phyloP scores from a whole-genome alignment of 345 rosid genomes.

The Salix viminalis region DNA sequence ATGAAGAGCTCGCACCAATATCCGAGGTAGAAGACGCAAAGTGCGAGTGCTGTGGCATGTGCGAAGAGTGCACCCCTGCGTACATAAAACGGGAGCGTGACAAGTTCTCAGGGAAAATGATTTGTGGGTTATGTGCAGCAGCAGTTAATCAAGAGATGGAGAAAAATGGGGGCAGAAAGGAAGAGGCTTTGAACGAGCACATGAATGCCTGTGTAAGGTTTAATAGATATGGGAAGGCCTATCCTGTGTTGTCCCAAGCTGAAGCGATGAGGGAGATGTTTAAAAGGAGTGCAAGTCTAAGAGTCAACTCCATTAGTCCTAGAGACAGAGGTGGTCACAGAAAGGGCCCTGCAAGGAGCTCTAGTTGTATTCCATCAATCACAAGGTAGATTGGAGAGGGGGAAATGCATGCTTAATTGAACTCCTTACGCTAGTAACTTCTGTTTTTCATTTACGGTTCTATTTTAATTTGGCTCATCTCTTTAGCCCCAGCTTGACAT shows the following conservation, averaged over 20 bases:
- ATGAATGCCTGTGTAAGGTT: slow-evolving; percentile 26
- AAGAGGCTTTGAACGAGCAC: slow-evolving; percentile 36
- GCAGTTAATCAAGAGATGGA: slow-evolving; percentile 29
- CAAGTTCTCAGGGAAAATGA: slow-evolving; percentile 15
- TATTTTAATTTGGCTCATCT: too few species aligned
- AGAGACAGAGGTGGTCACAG: slow-evolving; percentile 4
- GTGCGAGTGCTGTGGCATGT: slow-evolving; percentile 38
- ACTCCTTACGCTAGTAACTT: too few species aligned
- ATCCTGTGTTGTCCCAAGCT: slow-evolving; percentile 27
- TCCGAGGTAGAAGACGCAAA: slow-evolving; percentile 19
- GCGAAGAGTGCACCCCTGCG: slow-evolving; percentile 36
- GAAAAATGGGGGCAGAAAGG: slow-evolving; percentile 24
- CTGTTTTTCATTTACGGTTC: too few species aligned
- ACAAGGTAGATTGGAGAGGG: slow-evolving; percentile 1
- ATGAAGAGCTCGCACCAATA: slow-evolving; percentile 4
- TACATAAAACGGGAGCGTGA: slow-evolving; percentile 26
- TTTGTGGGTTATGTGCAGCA: slow-evolving; percentile 42
- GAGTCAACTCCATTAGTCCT: slow-evolving; percentile 16
- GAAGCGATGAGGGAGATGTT: slow-evolving; percentile 28
- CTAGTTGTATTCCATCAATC: slow-evolving; percentile 28
- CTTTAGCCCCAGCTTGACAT: too few species aligned
- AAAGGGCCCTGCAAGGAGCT: slow-evolving; percentile 22
- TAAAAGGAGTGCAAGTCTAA: slow-evolving; percentile 12
- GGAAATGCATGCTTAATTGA: neutral
- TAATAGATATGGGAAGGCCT: slow-evolving; percentile 14